A percentile compares a stretch with the other conserved stretches of the same genome.
Evolutionary conservation across 768 basidiomycete genomes (phyloP).

Genomic region (Termitomyces sp.): DNA sequence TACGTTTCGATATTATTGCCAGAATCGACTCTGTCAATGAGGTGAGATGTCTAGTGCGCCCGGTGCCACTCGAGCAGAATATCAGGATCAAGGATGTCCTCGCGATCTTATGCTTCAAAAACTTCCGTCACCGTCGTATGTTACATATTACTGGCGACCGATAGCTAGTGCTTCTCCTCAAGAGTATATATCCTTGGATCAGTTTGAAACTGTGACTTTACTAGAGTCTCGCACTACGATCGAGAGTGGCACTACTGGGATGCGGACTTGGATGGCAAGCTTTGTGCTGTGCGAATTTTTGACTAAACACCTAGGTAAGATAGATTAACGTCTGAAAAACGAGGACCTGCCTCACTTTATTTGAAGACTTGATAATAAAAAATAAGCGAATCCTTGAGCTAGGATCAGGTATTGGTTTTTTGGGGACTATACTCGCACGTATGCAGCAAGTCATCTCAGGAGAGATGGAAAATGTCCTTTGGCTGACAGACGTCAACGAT

Average conservation of each 20-base stretch:
- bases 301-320: constrained; percentile 48
- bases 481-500: constrained; percentile 63
- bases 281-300: constrained; percentile 61
- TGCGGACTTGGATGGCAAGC: constrained; percentile 78
- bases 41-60: constrained; percentile 11
- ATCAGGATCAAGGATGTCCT: constrained; percentile 21
- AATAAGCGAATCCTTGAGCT: constrained; percentile 59
- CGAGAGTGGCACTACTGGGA: constrained; percentile 73
- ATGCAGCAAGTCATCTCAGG: constrained; percentile 38
- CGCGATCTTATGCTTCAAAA: constrained; percentile 22
- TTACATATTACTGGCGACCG: constrained; percentile 60
- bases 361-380: constrained; percentile 43
- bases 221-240: constrained; percentile 71
- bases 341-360: constrained; percentile 2
- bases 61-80: constrained; percentile 17
- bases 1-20: constrained; percentile 15
- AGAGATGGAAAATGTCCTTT: constrained; percentile 21
- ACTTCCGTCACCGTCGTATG: constrained; percentile 50
- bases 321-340: neutral
- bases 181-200: constrained; percentile 15
- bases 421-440: constrained; percentile 57
- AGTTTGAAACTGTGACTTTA: constrained; percentile 48
- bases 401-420: constrained; percentile 72
- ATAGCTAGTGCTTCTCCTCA: neutral
- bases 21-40: constrained; percentile 2